Percentiles rank a stretch among this genome's conserved stretches.
These are phyloP conservation scores for Ceratocystis albifundus DNA, from an alignment of 2,329 filamentous ascomycete genomes.

Conservation along the genomic window DNA sequence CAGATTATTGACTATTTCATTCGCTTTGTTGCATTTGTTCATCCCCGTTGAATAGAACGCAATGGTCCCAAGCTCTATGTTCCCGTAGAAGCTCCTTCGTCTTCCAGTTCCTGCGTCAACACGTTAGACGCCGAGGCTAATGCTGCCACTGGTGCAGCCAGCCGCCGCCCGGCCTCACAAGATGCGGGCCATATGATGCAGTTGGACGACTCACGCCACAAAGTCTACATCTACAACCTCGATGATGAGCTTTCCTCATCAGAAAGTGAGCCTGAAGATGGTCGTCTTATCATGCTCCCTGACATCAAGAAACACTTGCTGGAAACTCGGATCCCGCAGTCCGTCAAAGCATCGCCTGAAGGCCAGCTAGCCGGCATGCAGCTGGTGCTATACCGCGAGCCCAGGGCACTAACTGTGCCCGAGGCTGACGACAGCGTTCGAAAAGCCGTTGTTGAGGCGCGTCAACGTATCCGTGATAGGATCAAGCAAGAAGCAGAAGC, in stretches of 20 bases:
- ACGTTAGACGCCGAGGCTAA: neutral
- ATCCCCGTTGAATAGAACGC: slow-evolving; percentile 38
- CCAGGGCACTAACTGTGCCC: slow-evolving; percentile 62
- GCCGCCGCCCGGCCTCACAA: slow-evolving; percentile 23
- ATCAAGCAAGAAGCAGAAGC: slow-evolving; percentile 32
- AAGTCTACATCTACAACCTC: slow-evolving; percentile 82
- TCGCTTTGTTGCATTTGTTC: slow-evolving; percentile 7
- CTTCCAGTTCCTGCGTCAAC: slow-evolving; percentile 28
- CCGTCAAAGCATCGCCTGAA: slow-evolving; percentile 35
- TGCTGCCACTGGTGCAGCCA: slow-evolving; percentile 23
- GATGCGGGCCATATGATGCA: slow-evolving; percentile 64
- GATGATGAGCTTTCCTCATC: slow-evolving; percentile 66
- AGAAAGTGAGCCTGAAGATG: slow-evolving; percentile 44
- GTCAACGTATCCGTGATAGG: slow-evolving; percentile 53
- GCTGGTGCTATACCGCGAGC: slow-evolving; percentile 76
- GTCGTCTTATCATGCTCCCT: slow-evolving; percentile 64
- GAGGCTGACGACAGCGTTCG: slow-evolving; percentile 65
- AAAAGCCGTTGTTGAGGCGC: slow-evolving; percentile 70
- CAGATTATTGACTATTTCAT: slow-evolving; percentile 22
- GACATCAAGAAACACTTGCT: slow-evolving; percentile 74
- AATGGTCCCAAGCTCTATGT: slow-evolving; percentile 54
- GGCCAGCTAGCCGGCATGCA: slow-evolving; percentile 46
- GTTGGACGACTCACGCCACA: slow-evolving; percentile 74
- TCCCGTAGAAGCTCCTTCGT: slow-evolving; percentile 40
- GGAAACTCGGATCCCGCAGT: slow-evolving; percentile 56